These are phyloP conservation scores for Plasmopara muralis DNA, from an alignment of 352 stramenopile species.

Conservation along the genomic window DNA sequence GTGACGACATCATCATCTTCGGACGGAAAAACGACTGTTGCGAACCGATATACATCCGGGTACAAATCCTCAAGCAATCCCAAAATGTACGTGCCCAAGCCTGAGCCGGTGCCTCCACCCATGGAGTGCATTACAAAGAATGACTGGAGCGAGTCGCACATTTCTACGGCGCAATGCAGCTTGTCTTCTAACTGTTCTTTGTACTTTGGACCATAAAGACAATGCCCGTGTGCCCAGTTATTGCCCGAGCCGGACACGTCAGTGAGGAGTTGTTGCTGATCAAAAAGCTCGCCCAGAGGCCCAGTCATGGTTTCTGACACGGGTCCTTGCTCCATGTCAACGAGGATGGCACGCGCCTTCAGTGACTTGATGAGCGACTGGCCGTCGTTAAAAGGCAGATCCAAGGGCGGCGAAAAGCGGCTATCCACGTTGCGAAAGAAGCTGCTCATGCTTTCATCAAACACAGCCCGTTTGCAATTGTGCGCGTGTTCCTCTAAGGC, in stretches of 20 bases:
- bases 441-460: conserved; percentile 89
- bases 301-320: conserved; percentile 78
- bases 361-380: conserved; percentile 41
- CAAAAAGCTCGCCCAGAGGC: conserved; percentile 84
- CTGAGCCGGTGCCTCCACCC: conserved; percentile 87
- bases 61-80: conserved; percentile 78
- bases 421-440: conserved; percentile 90
- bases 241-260: conserved; percentile 88
- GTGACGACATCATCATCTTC: conserved; percentile 91
- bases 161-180: conserved; percentile 61
- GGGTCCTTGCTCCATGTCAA: conserved; percentile 91
- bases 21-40: conserved; percentile 72
- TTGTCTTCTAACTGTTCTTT: conserved; percentile 70
- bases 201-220: conserved; percentile 86
- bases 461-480: conserved; percentile 44
- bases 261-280: conserved; percentile 82
- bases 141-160: conserved; percentile 88
- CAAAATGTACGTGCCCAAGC: conserved; percentile 87
- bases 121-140: conserved; percentile 92
- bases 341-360: conserved; percentile 83
- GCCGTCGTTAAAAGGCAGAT: conserved; percentile 40
- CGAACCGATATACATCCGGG: conserved; percentile 80
- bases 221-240: conserved; percentile 90
- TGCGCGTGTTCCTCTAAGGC: conserved; percentile 86
- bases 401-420: conserved; percentile 40